These are phyloP conservation scores for Orbilia oligospora DNA, from an alignment of 2,329 filamentous ascomycete species.

Conservation along the genomic window DNA sequence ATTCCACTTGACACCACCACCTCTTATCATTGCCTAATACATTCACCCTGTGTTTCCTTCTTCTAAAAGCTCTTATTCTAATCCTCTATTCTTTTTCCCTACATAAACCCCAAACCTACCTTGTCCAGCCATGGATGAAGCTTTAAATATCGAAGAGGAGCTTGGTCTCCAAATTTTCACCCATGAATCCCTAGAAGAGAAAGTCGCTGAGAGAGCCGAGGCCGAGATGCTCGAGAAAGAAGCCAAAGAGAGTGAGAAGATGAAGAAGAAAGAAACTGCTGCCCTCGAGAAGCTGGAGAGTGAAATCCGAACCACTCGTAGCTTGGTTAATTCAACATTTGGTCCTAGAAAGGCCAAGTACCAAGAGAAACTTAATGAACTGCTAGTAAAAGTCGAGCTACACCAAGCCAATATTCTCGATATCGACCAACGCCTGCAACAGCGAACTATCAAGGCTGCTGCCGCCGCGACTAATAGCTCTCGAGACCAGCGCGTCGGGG, in stretches of 20 bases:
- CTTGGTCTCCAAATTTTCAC: constrained; percentile 56
- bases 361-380: constrained; percentile 76
- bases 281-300: constrained; percentile 32
- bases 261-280: constrained; percentile 44
- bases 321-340: constrained; percentile 30
- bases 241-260: constrained; percentile 31
- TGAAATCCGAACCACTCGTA: constrained; percentile 23
- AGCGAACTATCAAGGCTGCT: constrained; percentile 75
- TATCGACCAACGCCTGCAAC: constrained; percentile 84
- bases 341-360: constrained; percentile 44
- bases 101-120: neutral
- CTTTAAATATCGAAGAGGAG: constrained; percentile 46
- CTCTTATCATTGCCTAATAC: too few species aligned
- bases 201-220: constrained; percentile 48
- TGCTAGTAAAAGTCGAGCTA: constrained; percentile 76
- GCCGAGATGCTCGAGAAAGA: constrained; percentile 48
- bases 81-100: neutral
- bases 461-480: constrained; percentile 69
- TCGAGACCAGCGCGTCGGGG: constrained; percentile 78
- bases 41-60: too few species aligned
- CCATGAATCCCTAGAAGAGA: constrained; percentile 51
- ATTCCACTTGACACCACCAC: too few species aligned
- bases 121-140: constrained; percentile 41
- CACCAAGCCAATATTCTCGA: constrained; percentile 81
- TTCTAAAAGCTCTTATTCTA: neutral